Base-by-base conservation (phyloP, 441 rosid genomes). In the Erodium chrysanthum region DNA sequence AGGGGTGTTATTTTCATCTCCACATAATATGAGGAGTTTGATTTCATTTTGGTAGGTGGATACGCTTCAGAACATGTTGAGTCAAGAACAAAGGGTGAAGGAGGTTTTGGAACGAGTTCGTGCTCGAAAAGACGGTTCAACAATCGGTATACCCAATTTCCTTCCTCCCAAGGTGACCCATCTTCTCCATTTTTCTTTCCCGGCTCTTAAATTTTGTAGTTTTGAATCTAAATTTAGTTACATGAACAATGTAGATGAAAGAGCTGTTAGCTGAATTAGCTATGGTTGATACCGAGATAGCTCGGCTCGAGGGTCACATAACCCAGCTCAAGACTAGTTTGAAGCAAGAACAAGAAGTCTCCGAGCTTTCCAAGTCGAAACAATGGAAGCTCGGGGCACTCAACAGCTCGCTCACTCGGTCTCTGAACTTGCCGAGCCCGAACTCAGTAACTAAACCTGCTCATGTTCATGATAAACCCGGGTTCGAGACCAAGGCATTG, bases 151-250 rank as follows among this genome's bases (percentile, higher is more conserved):
- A 73, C 96, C 97, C 9, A 75, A 70, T 59, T 89, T 83, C 74
- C 92, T 92, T 65, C 95, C 92, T 77, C 89, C 92, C 0, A 88
- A 89, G 95, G 97, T 84, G 72, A 62, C 37, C n/a, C 20, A 11
- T 18, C 0, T 14, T 11, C 50, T 14, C 20, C 20, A 33, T 48
- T 58, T 29, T n/a, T 62, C 61, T 5, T 18, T 22, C 12, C 15
- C 22, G 9, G 18, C 8, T 60, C 15, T 74, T 15, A 14, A 0
- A 0, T 54, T 9, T 42, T 17, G 7, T 2, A 3, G 33, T 66
- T 52, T 0, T 12, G 0, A 54, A 54, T 17, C 0, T 17, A 18
- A 54, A 17, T 0, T 1, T 1, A 54, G 12, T 17, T 17, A 0
- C 8, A 56, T 7, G 25, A 15, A 56, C 29, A 7, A 56, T 18